Conservation (phyloP, 2,329 filamentous ascomycete genomes). For the Hypomyces perniciosus region DNA sequence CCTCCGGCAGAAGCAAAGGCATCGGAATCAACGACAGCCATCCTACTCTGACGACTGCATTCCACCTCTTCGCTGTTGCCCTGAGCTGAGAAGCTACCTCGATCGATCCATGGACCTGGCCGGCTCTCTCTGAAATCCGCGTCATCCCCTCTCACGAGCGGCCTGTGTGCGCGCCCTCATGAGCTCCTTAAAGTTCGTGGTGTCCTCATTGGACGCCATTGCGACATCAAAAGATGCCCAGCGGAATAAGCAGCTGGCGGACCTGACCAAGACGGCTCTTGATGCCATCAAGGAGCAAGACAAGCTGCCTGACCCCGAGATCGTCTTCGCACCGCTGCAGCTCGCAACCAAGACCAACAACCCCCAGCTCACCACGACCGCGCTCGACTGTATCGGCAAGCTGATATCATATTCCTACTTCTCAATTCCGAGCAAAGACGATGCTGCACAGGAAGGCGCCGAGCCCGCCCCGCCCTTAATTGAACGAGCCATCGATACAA, state of each 20-base stretch:
- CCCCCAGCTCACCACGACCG: conserved; percentile 78
- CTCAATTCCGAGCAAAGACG: conserved; percentile 57
- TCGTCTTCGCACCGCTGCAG: conserved; percentile 86
- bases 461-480: conserved; percentile 64
- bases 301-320: conserved; percentile 78
- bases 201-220: conserved; percentile 88
- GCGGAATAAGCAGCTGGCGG: conserved; percentile 76
- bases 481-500: conserved; percentile 95
- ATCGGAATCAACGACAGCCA: background rate
- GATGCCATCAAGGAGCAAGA: conserved; percentile 82
- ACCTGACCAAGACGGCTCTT: conserved; percentile 75
- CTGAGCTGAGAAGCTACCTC: no score
- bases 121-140: conserved; percentile 9
- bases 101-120: conserved; percentile 13
- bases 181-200: conserved; percentile 93
- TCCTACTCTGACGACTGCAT: background rate
- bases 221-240: conserved; percentile 85
- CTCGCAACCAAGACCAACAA: conserved; percentile 84
- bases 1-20: no score
- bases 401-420: conserved; percentile 99
- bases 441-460: conserved; percentile 35
- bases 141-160: conserved; percentile 7
- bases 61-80: no score
- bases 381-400: conserved; percentile 97
- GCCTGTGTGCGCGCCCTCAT: conserved; percentile 51